These are phyloP conservation scores for Claviceps maximensis DNA, from an alignment of 2,329 filamentous ascomycete genomes.

Conservation along the genomic window DNA sequence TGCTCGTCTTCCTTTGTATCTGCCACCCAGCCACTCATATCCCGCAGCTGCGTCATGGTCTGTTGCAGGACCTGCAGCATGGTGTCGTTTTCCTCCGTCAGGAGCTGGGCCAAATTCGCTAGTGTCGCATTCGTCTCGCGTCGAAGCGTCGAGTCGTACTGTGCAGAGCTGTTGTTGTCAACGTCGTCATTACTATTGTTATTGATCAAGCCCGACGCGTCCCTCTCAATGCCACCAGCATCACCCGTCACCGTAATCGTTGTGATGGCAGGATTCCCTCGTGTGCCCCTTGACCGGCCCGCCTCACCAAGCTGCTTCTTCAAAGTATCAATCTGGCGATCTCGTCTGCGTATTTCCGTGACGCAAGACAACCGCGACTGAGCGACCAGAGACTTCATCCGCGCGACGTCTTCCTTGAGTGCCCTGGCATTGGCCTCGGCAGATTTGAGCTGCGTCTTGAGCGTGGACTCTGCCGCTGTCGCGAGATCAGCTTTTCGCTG, in stretches of 20 bases:
- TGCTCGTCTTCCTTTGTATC: slow-evolving; percentile 19
- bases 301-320: slow-evolving; percentile 75
- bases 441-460: slow-evolving; percentile 55
- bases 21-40: slow-evolving; percentile 47
- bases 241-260: slow-evolving; percentile 45
- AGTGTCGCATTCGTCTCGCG: slow-evolving; percentile 87
- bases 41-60: slow-evolving; percentile 57
- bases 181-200: background rate
- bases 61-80: slow-evolving; percentile 59
- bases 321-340: slow-evolving; percentile 75
- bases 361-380: slow-evolving; percentile 80
- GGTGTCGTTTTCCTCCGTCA: slow-evolving; percentile 87
- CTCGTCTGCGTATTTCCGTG: slow-evolving; percentile 81
- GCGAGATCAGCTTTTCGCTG: slow-evolving; percentile 42
- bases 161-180: slow-evolving; percentile 8
- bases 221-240: slow-evolving; percentile 31
- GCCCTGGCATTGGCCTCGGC: slow-evolving; percentile 61
- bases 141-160: slow-evolving; percentile 53
- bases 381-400: slow-evolving; percentile 64
- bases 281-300: slow-evolving; percentile 45
- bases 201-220: slow-evolving; percentile 11
- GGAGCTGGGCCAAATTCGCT: slow-evolving; percentile 64
- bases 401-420: slow-evolving; percentile 73
- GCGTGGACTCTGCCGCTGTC: slow-evolving; percentile 58
- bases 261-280: slow-evolving; percentile 39